phyloP scores from a whole-genome alignment of 2,329 filamentous ascomycete genomes.

The Rutstroemia sp. region DNA sequence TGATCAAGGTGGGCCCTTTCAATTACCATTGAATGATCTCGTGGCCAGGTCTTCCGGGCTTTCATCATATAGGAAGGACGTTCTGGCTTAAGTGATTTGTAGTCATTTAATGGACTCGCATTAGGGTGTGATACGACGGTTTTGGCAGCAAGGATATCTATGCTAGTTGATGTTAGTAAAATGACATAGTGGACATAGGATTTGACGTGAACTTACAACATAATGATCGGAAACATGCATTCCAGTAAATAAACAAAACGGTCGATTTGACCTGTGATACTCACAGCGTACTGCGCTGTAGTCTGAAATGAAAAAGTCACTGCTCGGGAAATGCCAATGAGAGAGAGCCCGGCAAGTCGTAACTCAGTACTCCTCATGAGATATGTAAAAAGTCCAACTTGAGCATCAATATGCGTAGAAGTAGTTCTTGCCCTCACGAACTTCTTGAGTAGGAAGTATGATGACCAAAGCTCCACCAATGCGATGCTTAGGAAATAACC shows the following conservation, averaged over 20 bases:
- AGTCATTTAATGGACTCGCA: background rate
- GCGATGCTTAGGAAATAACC: conserved; percentile 37
- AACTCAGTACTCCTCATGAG: conserved; percentile 36
- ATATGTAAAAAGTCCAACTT: conserved; percentile 32
- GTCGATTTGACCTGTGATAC: conserved; percentile 33
- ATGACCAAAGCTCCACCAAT: conserved; percentile 33
- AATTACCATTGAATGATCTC: background rate
- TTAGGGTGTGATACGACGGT: background rate
- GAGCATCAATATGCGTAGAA: conserved; percentile 28
- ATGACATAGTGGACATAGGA: background rate
- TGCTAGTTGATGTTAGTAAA: conserved; percentile 5
- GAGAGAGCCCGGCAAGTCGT: conserved; percentile 32
- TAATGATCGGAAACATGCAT: conserved; percentile 35
- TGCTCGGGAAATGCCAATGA: conserved; percentile 34
- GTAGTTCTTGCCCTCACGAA: conserved; percentile 31
- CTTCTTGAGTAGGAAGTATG: conserved; percentile 34
- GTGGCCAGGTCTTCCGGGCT: background rate
- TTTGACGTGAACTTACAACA: conserved; percentile 29
- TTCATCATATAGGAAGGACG: background rate
- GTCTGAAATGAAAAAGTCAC: conserved; percentile 36
- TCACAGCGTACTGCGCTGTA: conserved; percentile 32
- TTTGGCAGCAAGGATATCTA: conserved; percentile 16
- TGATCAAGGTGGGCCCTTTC: background rate
- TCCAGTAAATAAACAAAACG: conserved; percentile 37
- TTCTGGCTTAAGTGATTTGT: background rate